These are phyloP conservation scores for Rosa chinensis DNA, from an alignment of 306 rosid genomes.

Conservation along the genomic window DNA sequence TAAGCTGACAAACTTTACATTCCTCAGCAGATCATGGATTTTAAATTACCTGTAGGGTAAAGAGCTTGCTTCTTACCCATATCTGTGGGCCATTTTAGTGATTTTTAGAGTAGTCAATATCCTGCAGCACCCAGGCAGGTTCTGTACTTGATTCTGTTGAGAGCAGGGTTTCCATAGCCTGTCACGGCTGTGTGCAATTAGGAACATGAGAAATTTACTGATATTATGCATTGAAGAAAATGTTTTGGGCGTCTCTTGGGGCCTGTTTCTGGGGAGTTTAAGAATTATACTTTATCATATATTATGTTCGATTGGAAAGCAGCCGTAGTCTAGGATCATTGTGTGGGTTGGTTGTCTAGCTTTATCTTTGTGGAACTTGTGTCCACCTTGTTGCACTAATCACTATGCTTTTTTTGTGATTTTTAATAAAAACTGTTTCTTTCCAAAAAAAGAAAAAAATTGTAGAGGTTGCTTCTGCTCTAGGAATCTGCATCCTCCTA, in stretches of 20 bases:
- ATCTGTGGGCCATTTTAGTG: background rate
- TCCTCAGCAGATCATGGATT: background rate
- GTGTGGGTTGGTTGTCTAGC: background rate
- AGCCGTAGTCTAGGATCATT: background rate
- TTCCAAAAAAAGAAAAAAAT: background rate
- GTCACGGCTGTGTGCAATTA: background rate
- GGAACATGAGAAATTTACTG: background rate
- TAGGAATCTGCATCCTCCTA: background rate
- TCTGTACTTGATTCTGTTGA: slow-evolving; percentile 1
- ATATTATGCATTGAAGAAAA: background rate
- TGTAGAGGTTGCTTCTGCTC: slow-evolving; percentile 4
- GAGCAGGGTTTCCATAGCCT: background rate
- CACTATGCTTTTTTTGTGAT: background rate
- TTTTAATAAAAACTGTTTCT: background rate
- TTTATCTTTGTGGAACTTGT: background rate
- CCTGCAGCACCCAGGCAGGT: background rate
- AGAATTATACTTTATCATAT: background rate
- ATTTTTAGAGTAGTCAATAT: background rate
- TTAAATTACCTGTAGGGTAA: background rate
- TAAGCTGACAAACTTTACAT: background rate
- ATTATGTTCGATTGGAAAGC: background rate
- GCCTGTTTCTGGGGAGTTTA: background rate
- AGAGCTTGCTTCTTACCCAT: background rate
- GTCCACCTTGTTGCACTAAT: background rate
- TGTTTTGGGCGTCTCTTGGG: background rate